phyloP scores from a whole-genome alignment of 1,139 yeast species.

The Tardiomyces digboiensis region DNA sequence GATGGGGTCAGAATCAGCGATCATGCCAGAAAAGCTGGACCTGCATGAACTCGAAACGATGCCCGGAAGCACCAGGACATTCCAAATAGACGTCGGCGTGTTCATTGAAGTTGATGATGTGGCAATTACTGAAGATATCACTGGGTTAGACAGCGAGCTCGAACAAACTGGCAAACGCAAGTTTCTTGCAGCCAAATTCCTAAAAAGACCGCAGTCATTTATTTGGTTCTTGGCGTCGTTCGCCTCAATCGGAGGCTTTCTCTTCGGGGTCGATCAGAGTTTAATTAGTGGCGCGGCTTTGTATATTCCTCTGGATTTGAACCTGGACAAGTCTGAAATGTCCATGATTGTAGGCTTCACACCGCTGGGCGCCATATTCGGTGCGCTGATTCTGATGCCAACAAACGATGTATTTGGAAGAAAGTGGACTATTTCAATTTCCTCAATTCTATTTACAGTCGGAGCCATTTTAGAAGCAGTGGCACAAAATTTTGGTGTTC shows the following conservation, averaged over 20 bases:
- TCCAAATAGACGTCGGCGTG: too few species aligned
- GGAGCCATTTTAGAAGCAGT: slow-evolving; percentile 65
- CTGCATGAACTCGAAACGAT: too few species aligned
- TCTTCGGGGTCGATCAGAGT: slow-evolving; percentile 90
- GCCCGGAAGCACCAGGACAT: too few species aligned
- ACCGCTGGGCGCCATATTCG: slow-evolving; percentile 58
- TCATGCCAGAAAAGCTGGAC: too few species aligned
- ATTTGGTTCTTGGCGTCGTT: slow-evolving; percentile 63
- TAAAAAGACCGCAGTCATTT: too few species aligned
- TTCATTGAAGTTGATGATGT: too few species aligned
- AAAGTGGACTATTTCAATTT: slow-evolving; percentile 61
- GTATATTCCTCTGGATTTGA: slow-evolving; percentile 42
- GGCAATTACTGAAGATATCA: too few species aligned
- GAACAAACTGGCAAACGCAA: too few species aligned
- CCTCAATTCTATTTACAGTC: slow-evolving; percentile 45
- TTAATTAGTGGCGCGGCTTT: slow-evolving; percentile 79
- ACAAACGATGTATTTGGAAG: slow-evolving; percentile 57
- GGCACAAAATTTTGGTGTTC: slow-evolving; percentile 65
- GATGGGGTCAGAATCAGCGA: too few species aligned
- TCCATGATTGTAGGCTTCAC: slow-evolving; percentile 66
- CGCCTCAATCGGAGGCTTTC: slow-evolving; percentile 84
- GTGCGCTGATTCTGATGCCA: slow-evolving; percentile 61
- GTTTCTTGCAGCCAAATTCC: too few species aligned
- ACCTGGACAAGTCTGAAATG: slow-evolving; percentile 36
- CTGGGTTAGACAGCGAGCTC: too few species aligned